Evolutionary conservation across 768 basidiomycete genomes (phyloP).

Genomic region (Lanmaoa rubissima): DNA sequence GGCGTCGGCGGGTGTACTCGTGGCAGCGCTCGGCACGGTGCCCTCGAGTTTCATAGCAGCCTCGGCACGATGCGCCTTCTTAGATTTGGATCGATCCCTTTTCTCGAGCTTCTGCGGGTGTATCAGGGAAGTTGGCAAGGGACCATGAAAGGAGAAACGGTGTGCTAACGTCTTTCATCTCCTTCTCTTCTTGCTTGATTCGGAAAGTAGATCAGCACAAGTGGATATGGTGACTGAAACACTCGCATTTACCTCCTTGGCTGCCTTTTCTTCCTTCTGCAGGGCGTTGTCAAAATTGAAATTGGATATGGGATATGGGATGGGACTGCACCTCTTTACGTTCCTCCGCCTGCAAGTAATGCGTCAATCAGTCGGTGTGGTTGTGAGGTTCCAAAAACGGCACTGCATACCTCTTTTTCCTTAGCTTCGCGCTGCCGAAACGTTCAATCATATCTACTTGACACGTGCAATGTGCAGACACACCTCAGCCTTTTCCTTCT

Average conservation of each 20-base stretch:
- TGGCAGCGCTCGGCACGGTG: slow-evolving; percentile 3
- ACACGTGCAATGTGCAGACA: slow-evolving; percentile 1
- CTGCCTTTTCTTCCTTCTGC: slow-evolving; percentile 51
- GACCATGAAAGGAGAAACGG: not conserved
- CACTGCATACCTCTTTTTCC: slow-evolving; percentile 58
- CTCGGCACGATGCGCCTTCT: slow-evolving; percentile 42
- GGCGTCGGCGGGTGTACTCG: slow-evolving; percentile 12
- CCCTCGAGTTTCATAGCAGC: slow-evolving; percentile 30
- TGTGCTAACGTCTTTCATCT: slow-evolving; percentile 42
- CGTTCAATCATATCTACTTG: slow-evolving; percentile 1
- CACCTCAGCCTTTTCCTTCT: slow-evolving; percentile 73
- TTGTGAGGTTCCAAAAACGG: not conserved
- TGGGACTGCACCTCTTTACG: slow-evolving; percentile 52
- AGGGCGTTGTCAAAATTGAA: slow-evolving; percentile 7
- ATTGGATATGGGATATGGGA: not conserved
- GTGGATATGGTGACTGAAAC: not conserved
- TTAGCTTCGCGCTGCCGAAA: slow-evolving; percentile 68
- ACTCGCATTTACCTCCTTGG: slow-evolving; percentile 48
- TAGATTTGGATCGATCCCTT: slow-evolving; percentile 56
- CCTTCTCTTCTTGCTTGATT: slow-evolving; percentile 43
- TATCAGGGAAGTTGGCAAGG: not conserved
- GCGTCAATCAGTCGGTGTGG: slow-evolving; percentile 1
- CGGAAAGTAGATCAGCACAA: slow-evolving; percentile 22
- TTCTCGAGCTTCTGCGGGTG: slow-evolving; percentile 49
- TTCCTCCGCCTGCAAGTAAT: slow-evolving; percentile 46